Conservation (phyloP, 2,329 filamentous ascomycete genomes). For the Whalleya microplaca region DNA sequence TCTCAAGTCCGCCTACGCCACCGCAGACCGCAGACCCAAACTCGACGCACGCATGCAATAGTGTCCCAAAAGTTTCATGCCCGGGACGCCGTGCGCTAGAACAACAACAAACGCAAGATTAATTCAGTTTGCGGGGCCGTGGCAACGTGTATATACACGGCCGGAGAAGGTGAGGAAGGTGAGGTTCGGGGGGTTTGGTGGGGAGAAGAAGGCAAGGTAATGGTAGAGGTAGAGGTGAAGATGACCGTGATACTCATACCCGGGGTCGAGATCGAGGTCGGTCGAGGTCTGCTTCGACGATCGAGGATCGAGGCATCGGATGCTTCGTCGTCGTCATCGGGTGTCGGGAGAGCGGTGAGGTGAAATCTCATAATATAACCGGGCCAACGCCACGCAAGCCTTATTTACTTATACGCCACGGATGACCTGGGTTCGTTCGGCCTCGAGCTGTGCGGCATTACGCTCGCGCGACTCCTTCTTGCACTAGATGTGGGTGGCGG, state of each 20-base stretch:
- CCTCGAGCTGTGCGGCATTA: slow-evolving; percentile 89
- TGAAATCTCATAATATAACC: no score
- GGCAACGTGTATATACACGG: not conserved
- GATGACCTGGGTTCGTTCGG: slow-evolving; percentile 91
- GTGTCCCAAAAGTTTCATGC: slow-evolving; percentile 23
- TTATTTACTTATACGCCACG: slow-evolving; percentile 71
- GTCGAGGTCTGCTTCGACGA: not conserved
- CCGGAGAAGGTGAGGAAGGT: not conserved
- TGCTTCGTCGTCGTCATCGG: not conserved
- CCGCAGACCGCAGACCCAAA: slow-evolving; percentile 11
- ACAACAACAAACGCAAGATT: slow-evolving; percentile 12
- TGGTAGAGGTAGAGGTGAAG: not conserved
- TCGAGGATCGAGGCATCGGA: not conserved
- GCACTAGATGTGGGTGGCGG: slow-evolving; percentile 62
- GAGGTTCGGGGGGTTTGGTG: not conserved
- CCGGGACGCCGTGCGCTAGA: slow-evolving; percentile 30
- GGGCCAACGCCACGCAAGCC: no score
- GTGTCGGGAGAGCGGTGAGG: not conserved
- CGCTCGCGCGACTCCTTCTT: slow-evolving; percentile 96
- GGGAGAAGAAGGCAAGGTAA: not conserved
- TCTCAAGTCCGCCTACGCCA: slow-evolving; percentile 19
- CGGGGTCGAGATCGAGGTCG: slow-evolving; percentile 3
- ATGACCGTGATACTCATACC: not conserved
- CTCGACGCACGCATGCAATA: slow-evolving; percentile 7
- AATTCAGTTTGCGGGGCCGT: slow-evolving; percentile 2